Percentiles rank a stretch among this genome's conserved stretches.
phyloP scores from a whole-genome alignment of 768 basidiomycete genomes.

The Lactarius akahatsu region DNA sequence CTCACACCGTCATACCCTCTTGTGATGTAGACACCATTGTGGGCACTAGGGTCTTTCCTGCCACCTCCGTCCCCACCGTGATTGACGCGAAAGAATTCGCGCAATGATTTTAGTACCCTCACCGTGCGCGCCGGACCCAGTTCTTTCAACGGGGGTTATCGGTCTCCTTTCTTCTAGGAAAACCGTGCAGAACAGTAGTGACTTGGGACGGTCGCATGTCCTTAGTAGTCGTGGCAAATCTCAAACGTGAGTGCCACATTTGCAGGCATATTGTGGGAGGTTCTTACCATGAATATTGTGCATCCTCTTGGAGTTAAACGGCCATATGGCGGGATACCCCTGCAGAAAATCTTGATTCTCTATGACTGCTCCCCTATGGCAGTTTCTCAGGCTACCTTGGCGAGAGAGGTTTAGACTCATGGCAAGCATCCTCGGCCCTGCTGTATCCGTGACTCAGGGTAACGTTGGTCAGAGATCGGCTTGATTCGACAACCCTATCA shows the following conservation, averaged over 20 bases:
- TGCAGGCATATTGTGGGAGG: neutral
- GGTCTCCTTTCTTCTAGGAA: neutral
- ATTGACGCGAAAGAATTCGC: neutral
- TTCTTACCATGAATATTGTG: neutral
- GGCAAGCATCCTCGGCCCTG: neutral
- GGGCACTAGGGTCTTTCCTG: neutral
- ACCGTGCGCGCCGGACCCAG: neutral
- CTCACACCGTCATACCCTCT: no score
- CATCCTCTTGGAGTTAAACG: neutral
- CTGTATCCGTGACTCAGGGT: neutral
- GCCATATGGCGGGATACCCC: neutral
- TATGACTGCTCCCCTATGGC: neutral
- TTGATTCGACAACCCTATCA: no score
- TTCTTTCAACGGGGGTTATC: neutral
- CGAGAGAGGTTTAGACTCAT: neutral
- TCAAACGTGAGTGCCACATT: neutral
- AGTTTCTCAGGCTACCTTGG: neutral
- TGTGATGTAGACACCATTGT: neutral
- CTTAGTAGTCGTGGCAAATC: neutral
- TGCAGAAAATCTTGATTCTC: neutral
- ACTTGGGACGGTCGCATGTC: neutral
- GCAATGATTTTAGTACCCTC: neutral
- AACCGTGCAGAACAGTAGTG: neutral
- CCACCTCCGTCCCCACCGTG: neutral
- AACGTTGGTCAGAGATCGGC: neutral